phyloP scores from a whole-genome alignment of 192 early-diverging fungal species.

The Glomus cerebriforme region DNA sequence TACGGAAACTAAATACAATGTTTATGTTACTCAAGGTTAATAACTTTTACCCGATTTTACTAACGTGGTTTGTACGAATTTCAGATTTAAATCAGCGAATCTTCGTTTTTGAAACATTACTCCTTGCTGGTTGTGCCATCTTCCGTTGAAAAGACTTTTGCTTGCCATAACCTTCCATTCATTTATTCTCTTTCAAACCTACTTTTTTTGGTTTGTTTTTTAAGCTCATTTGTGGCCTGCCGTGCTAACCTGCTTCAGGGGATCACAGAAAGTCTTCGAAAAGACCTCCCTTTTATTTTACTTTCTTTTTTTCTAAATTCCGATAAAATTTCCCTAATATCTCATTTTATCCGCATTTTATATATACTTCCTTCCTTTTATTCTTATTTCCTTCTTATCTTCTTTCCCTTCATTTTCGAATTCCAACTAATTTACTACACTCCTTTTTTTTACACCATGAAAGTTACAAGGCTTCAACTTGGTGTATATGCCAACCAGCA shows the following conservation, averaged over 20 bases:
- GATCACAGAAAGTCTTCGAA: not conserved
- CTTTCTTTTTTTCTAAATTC: not conserved
- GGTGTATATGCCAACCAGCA: conserved; percentile 32
- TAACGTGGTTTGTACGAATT: not conserved
- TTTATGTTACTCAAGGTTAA: not conserved
- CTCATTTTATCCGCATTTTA: not conserved
- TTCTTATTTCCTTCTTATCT: not conserved
- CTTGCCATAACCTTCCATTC: conserved; percentile 12
- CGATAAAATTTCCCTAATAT: not conserved
- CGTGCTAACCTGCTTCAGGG: not conserved
- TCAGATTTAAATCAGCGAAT: not conserved
- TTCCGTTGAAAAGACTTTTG: not conserved
- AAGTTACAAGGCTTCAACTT: conserved; percentile 28
- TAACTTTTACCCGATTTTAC: not conserved
- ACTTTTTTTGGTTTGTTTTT: not conserved
- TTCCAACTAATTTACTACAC: conserved; percentile 25
- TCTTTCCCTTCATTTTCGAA: not conserved
- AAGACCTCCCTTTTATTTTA: not conserved
- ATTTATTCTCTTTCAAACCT: not conserved
- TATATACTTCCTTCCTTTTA: not conserved
- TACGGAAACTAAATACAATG: no score
- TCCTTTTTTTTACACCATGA: conserved; percentile 27
- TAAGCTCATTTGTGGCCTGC: not conserved
- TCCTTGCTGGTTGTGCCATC: not conserved
- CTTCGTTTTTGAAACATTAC: not conserved